phyloP scores from a whole-genome alignment of 1,284 basidiomycete genomes.

The Marasmius tenuissimus region DNA sequence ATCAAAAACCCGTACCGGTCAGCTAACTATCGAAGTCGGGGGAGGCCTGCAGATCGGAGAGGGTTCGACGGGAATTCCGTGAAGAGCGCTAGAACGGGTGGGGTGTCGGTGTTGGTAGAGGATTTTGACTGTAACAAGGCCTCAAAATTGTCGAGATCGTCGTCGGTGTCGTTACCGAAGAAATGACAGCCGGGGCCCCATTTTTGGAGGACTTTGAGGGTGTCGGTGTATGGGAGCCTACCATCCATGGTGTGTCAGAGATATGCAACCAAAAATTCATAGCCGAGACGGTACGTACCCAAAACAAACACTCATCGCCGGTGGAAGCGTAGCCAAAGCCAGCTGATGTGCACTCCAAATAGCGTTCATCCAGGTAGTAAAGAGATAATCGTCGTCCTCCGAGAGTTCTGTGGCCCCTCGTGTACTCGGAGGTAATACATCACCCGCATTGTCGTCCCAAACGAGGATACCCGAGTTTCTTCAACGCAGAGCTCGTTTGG shows the following conservation, averaged over 20 bases:
- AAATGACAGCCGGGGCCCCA: constrained; percentile 97
- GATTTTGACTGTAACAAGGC: constrained; percentile 54
- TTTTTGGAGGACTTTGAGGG: constrained; percentile 94
- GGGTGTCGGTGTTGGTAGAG: constrained; percentile 39
- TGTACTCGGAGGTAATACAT: constrained; percentile 50
- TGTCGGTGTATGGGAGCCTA: constrained; percentile 98
- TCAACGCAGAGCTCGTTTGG: constrained; percentile 85
- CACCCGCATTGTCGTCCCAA: constrained; percentile 47
- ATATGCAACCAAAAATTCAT: too few species aligned
- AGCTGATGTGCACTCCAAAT: constrained; percentile 91
- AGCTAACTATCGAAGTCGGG: constrained; percentile 78
- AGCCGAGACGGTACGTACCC: too few species aligned
- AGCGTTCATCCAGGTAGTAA: constrained; percentile 88
- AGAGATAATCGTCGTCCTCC: constrained; percentile 89
- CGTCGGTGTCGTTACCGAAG: constrained; percentile 79
- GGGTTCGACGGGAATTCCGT: constrained; percentile 97
- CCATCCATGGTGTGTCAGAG: too few species aligned
- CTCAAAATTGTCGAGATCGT: constrained; percentile 78
- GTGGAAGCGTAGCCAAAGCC: constrained; percentile 48
- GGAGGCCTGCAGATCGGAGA: constrained; percentile 81
- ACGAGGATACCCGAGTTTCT: constrained; percentile 89
- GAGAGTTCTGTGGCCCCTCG: constrained; percentile 63
- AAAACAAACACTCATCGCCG: constrained; percentile 88
- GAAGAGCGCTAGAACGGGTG: constrained; percentile 67
- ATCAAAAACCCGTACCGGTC: constrained; percentile 89